Evolutionary conservation across 805 yeast genomes (phyloP).

Genomic region (Geotrichum ghanense): DNA sequence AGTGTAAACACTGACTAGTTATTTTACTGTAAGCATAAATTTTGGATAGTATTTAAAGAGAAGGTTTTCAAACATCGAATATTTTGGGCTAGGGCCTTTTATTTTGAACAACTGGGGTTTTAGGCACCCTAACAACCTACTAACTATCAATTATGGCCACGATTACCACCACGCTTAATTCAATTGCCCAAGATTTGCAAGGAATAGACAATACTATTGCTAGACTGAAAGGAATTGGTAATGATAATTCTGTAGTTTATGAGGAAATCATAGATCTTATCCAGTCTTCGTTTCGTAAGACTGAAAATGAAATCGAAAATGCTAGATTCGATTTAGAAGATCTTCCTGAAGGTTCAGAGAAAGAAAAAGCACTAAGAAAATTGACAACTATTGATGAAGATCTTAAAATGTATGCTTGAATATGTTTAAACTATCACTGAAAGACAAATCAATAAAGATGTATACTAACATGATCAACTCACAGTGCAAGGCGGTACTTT

Average conservation of each 20-base stretch:
- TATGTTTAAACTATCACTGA: too few relatives aligned
- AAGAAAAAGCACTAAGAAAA: background rate
- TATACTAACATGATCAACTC: too few relatives aligned
- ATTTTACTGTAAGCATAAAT: too few relatives aligned
- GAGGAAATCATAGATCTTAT: background rate
- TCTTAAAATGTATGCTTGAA: background rate
- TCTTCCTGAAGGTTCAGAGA: background rate
- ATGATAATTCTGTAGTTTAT: background rate
- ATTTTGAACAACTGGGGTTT: too few relatives aligned
- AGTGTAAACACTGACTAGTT: too few relatives aligned
- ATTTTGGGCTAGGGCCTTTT: too few relatives aligned
- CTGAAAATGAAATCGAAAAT: background rate
- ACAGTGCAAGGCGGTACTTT: constrained; percentile 9
- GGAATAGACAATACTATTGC: background rate
- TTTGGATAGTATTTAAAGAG: too few relatives aligned
- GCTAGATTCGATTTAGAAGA: background rate
- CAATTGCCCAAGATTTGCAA: background rate
- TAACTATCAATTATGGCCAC: background rate
- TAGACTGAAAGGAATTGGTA: background rate
- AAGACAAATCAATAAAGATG: too few relatives aligned
- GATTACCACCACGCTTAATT: background rate
- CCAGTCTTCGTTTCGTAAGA: background rate
- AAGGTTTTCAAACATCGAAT: too few relatives aligned
- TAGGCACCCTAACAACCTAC: too few relatives aligned
- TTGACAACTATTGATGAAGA: background rate